Conservation (phyloP, 2,329 filamentous ascomycete species). For the Trichoderma simmonsii region DNA sequence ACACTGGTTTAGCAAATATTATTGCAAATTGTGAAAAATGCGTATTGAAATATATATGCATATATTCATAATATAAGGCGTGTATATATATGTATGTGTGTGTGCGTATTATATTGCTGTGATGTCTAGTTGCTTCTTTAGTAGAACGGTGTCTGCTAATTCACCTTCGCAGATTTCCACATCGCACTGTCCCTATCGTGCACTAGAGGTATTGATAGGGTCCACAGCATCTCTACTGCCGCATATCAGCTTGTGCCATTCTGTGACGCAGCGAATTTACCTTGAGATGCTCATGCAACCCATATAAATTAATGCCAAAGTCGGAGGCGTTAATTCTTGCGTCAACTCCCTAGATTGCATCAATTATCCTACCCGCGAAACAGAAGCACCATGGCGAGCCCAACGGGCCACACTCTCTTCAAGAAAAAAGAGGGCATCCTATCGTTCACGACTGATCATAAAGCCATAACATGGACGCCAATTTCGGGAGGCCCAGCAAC, state of each 20-base stretch:
- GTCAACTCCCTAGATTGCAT: neutral
- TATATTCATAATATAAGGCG: too few relatives aligned
- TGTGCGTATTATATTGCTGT: neutral
- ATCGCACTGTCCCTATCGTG: neutral
- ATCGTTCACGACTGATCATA: conserved; percentile 68
- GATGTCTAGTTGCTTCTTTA: neutral
- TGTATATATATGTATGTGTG: too few relatives aligned
- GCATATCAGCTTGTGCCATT: neutral
- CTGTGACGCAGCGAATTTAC: neutral
- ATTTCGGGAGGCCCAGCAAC: conserved; percentile 60
- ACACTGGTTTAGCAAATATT: too few relatives aligned
- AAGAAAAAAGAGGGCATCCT: conserved; percentile 95
- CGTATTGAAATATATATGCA: too few relatives aligned
- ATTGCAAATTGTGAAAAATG: too few relatives aligned
- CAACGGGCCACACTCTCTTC: conserved; percentile 69
- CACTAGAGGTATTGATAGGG: neutral
- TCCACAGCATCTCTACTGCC: neutral
- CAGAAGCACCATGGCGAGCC: conserved; percentile 49
- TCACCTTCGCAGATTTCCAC: neutral
- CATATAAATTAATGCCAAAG: neutral
- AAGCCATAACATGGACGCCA: conserved; percentile 78
- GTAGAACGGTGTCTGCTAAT: neutral
- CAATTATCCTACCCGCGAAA: neutral
- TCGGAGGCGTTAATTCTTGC: neutral
- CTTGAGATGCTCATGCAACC: neutral